A percentile compares a stretch with the other conserved stretches of the same genome.
These are phyloP conservation scores for Sporothrix phasma DNA, from an alignment of 2,329 filamentous ascomycete species.

Conservation along the genomic window DNA sequence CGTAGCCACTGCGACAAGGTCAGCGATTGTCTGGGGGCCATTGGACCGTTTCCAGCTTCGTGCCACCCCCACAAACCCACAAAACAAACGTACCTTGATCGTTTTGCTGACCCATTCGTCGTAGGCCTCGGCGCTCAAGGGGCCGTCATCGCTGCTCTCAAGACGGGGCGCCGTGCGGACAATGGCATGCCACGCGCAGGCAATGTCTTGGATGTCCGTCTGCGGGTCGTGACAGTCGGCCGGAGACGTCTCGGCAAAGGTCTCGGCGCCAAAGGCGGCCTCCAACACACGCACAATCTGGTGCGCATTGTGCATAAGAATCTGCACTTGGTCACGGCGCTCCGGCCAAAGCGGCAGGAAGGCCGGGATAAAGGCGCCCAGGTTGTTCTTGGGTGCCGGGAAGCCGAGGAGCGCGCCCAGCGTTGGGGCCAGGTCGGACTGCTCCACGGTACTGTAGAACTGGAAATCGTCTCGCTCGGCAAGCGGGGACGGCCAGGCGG, in stretches of 20 bases:
- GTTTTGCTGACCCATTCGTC: constrained; percentile 24
- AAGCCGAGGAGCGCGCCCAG: constrained; percentile 79
- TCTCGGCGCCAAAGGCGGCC: constrained; percentile 53
- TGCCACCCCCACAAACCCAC: background rate
- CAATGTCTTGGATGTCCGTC: constrained; percentile 45
- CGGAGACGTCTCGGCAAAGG: constrained; percentile 27
- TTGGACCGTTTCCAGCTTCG: too few relatives aligned
- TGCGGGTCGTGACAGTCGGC: constrained; percentile 28
- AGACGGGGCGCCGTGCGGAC: constrained; percentile 15
- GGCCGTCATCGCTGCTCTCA: constrained; percentile 15
- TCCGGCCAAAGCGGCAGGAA: constrained; percentile 68
- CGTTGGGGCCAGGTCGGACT: constrained; percentile 88
- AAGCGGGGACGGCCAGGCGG: constrained; percentile 23
- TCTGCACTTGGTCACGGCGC: constrained; percentile 50
- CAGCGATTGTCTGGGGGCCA: background rate
- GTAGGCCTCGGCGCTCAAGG: constrained; percentile 8
- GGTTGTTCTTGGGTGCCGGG: constrained; percentile 78
- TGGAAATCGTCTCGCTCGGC: constrained; percentile 59
- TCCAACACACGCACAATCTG: constrained; percentile 72
- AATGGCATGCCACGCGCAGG: constrained; percentile 56
- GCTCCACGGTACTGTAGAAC: constrained; percentile 78
- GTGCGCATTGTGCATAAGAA: constrained; percentile 66
- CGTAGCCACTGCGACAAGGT: constrained; percentile 47
- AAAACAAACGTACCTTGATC: constrained; percentile 27
- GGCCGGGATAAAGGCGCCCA: constrained; percentile 74